phyloP scores from a whole-genome alignment of 2,329 filamentous ascomycete species.

The Verticillium longisporum region DNA sequence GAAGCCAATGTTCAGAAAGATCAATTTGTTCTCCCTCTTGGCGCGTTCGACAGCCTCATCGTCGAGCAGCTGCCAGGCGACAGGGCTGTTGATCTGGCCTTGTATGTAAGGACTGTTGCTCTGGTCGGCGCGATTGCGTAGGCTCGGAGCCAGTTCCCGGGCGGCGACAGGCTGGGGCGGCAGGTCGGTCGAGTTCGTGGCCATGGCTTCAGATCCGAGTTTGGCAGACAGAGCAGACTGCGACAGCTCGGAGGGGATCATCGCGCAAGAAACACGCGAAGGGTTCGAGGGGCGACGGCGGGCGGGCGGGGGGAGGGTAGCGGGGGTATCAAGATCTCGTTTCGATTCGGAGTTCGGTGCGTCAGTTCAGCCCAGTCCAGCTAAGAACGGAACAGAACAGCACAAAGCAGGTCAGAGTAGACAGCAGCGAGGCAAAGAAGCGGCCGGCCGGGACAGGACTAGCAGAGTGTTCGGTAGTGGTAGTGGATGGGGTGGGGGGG shows the following conservation, averaged over 20 bases:
- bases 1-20: slow-evolving; percentile 94
- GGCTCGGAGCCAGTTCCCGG: slow-evolving; percentile 11
- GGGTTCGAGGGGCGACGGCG: neutral
- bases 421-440: neutral
- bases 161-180: slow-evolving; percentile 12
- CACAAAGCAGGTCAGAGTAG: neutral
- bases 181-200: slow-evolving; percentile 23
- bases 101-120: slow-evolving; percentile 53
- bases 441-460: neutral
- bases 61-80: slow-evolving; percentile 88
- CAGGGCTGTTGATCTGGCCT: slow-evolving; percentile 71
- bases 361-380: neutral
- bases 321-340: neutral
- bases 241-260: slow-evolving; percentile 29
- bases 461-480: neutral
- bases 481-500: neutral
- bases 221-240: slow-evolving; percentile 10
- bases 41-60: slow-evolving; percentile 71
- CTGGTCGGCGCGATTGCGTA: slow-evolving; percentile 27
- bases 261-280: slow-evolving; percentile 10
- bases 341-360: neutral
- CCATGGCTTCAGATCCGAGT: neutral
- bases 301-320: neutral
- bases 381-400: neutral
- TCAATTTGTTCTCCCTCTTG: slow-evolving; percentile 73